Evolutionary conservation across 441 rosid genomes (phyloP).

Genomic region (Arabidopsis lyrata): DNA sequence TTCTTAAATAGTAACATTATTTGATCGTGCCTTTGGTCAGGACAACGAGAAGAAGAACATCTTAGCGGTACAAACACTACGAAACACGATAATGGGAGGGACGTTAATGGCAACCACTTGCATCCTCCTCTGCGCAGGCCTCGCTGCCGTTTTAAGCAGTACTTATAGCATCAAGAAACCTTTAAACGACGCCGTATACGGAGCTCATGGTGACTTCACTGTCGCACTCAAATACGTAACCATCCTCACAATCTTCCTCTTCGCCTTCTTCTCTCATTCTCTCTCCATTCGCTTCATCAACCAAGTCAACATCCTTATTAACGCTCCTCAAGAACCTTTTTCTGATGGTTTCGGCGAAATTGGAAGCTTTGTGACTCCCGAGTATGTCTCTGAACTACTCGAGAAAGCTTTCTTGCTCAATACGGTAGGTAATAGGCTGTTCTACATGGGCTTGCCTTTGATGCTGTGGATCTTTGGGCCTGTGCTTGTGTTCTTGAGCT

Average conservation of each 20-base stretch:
- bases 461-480: slow-evolving; percentile 94
- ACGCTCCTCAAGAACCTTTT: slow-evolving; percentile 56
- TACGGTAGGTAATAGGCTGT: slow-evolving; percentile 80
- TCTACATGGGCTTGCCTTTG: slow-evolving; percentile 80
- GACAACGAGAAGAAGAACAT: slow-evolving; percentile 94
- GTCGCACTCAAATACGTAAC: slow-evolving; percentile 82
- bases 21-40: slow-evolving; percentile 47
- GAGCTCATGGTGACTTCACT: slow-evolving; percentile 94
- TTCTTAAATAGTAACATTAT: background rate
- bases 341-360: slow-evolving; percentile 35
- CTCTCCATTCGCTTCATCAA: slow-evolving; percentile 76
- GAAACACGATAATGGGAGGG: slow-evolving; percentile 92
- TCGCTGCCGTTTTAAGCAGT: slow-evolving; percentile 93
- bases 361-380: slow-evolving; percentile 49
- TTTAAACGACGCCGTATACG: slow-evolving; percentile 66
- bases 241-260: slow-evolving; percentile 70
- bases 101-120: slow-evolving; percentile 96
- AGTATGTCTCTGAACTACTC: slow-evolving; percentile 62
- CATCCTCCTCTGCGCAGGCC: slow-evolving; percentile 80
- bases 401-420: slow-evolving; percentile 76
- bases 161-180: slow-evolving; percentile 89
- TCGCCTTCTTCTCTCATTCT: slow-evolving; percentile 85
- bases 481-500: slow-evolving; percentile 72
- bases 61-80: slow-evolving; percentile 79
- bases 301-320: slow-evolving; percentile 86